Percentiles rank a stretch among this genome's conserved stretches.
Evolutionary conservation across 1,284 basidiomycete genomes (phyloP).

Genomic region (Peniophora sp.): DNA sequence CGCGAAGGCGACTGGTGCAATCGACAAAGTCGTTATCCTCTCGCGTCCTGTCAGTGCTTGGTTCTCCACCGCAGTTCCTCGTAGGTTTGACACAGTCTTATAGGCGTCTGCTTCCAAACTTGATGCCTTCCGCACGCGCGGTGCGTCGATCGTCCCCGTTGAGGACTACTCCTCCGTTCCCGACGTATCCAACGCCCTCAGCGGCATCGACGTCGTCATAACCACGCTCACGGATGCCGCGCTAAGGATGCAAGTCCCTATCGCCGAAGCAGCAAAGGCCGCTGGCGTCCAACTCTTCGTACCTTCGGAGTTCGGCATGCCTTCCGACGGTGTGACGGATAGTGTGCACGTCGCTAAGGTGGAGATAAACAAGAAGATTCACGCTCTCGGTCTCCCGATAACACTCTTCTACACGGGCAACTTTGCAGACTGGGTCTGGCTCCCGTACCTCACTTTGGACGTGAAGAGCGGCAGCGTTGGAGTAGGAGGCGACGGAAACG

Average conservation of each 20-base stretch:
- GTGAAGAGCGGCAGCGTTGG: constrained; percentile 20
- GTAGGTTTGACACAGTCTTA: no score
- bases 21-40: constrained; percentile 8
- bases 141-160: constrained; percentile 2
- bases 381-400: constrained; percentile 10
- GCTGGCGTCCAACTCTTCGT: constrained; percentile 30
- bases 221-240: background rate
- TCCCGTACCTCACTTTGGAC: constrained; percentile 8
- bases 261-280: constrained; percentile 28
- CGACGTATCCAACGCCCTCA: background rate
- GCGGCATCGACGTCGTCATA: background rate
- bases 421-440: constrained; percentile 5
- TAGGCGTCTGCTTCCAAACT: constrained; percentile 7
- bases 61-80: no score
- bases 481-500: constrained; percentile 23
- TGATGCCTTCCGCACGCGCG: constrained; percentile 10
- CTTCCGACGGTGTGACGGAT: background rate
- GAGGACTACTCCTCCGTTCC: constrained; percentile 9
- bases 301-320: constrained; percentile 29
- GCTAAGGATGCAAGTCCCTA: constrained; percentile 3
- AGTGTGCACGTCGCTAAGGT: background rate
- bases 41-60: constrained; percentile 7
- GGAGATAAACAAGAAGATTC: constrained; percentile 4
- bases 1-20: constrained; percentile 4
- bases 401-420: constrained; percentile 10